phyloP scores from a whole-genome alignment of 140 eudicot species.

The Flaveria floridana region DNA sequence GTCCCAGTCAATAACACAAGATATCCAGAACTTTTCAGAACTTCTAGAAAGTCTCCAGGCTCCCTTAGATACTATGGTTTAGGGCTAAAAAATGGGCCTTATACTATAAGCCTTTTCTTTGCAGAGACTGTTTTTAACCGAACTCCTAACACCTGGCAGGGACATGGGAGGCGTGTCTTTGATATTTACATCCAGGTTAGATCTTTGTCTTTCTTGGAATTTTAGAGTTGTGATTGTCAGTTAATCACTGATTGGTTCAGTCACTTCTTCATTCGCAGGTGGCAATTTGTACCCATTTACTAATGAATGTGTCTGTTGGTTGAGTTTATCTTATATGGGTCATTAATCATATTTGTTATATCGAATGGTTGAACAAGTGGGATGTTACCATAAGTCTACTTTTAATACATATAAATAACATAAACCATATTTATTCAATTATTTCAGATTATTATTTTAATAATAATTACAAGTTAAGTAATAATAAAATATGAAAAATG shows the following conservation, averaged over 20 bases:
- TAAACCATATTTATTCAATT: not conserved
- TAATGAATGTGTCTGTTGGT: not conserved
- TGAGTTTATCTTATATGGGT: not conserved
- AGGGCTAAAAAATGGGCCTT: conserved; percentile 45
- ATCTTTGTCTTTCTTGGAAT: not conserved
- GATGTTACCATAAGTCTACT: not conserved
- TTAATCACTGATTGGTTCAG: conserved; percentile 2
- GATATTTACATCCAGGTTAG: conserved; percentile 58
- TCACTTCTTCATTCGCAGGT: conserved; percentile 4
- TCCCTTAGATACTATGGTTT: conserved; percentile 57
- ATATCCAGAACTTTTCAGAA: conserved; percentile 43
- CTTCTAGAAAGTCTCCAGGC: conserved; percentile 47
- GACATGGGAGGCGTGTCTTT: conserved; percentile 48
- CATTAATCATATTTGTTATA: too few species aligned
- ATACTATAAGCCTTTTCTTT: conserved; percentile 42
- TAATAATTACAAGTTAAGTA: not conserved
- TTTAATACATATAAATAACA: not conserved
- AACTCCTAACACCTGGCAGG: conserved; percentile 33
- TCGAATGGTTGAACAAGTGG: not conserved
- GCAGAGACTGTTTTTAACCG: conserved; percentile 44
- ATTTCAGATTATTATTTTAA: not conserved
- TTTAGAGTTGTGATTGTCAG: not conserved
- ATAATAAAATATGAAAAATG: too few species aligned
- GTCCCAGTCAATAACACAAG: conserved; percentile 28
- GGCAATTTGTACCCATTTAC: not conserved